phyloP scores from a whole-genome alignment of 1,139 yeast genomes.

The Blastobotrys elegans region DNA sequence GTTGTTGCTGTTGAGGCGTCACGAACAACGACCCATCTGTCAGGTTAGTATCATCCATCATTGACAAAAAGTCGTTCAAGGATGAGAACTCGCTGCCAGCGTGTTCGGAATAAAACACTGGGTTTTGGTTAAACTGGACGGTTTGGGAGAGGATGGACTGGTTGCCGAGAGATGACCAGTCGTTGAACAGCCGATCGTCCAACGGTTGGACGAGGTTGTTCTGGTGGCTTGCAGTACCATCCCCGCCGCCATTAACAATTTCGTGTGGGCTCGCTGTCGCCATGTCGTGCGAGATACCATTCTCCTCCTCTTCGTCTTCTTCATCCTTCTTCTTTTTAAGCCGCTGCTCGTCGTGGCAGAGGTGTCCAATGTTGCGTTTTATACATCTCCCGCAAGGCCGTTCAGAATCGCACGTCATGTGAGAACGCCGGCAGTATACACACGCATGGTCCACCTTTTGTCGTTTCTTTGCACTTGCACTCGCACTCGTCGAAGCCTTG shows the following conservation, averaged over 20 bases:
- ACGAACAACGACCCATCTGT: neutral
- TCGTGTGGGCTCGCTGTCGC: neutral
- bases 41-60: slow-evolving; percentile 67
- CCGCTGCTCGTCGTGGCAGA: slow-evolving; percentile 75
- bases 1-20: slow-evolving; percentile 1
- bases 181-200: slow-evolving; percentile 13
- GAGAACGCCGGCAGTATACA: slow-evolving; percentile 87
- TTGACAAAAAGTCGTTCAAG: slow-evolving; percentile 78
- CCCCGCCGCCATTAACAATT: neutral
- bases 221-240: neutral
- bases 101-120: slow-evolving; percentile 82
- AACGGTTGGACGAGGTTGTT: neutral
- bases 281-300: neutral
- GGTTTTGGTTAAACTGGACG: slow-evolving; percentile 29
- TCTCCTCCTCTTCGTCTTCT: neutral
- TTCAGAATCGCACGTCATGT: slow-evolving; percentile 78
- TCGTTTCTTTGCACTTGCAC: slow-evolving; percentile 15
- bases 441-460: slow-evolving; percentile 54
- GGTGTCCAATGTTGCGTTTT: slow-evolving; percentile 81
- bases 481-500: neutral
- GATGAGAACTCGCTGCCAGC: slow-evolving; percentile 93
- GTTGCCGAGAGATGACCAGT: slow-evolving; percentile 25
- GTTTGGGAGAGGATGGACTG: slow-evolving; percentile 26
- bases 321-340: slow-evolving; percentile 16
- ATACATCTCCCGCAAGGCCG: slow-evolving; percentile 88